Evolutionary conservation across 257 asterid genomes (phyloP), one percentile per base, ranked within the genome.

Genomic region (Ophiorrhiza pumila): DNA sequence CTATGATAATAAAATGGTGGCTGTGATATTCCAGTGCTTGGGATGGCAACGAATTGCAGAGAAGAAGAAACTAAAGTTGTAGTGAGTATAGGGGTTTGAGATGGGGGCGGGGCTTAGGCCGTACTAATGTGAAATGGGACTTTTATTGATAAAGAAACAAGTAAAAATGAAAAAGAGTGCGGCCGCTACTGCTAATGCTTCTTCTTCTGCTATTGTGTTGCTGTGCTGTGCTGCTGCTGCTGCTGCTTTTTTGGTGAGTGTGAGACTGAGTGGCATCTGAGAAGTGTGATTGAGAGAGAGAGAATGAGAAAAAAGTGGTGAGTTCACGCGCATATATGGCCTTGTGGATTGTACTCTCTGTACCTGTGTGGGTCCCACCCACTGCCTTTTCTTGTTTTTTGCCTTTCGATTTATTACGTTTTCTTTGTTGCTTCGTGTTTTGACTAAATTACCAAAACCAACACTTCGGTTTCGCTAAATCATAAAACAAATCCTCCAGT

Each of bases 151-250:
- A n/a, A n/a, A 5, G 43, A 66, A 65, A 61, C 32, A 61, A 45
- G 76, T n/a, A 22, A 31, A 49, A 23, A 12, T 35, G 73, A 27
- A 65, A 18, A 52, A 42, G 43, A 18, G 31, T 75, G 70, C n/a
- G 2, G 72, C 49, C 37, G 27, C 47, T 62, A 0, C 13, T 55
- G 29, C 32, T 22, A 39, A 59, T 46, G 57, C 13, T 43, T 39
- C 41, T 47, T 17, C 47, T 52, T 61, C 59, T 70, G 72, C 63
- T 52, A 73, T 52, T 69, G 72, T 71, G 80, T 61, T 60, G 50
- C 65, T 4, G 49, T 8, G 63, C 41, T n/a, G 25, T 27, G 27
- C 31, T 67, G 50, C 61, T 27, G 42, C 65, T 27, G 59, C 53
- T 22, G 60, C 76, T 60, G 69, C 42, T 32, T 56, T 31, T n/a